Percentiles rank a stretch among this genome's conserved stretches.
Conservation (phyloP, 2,329 filamentous ascomycete genomes). For the Microsporum audouinii region DNA sequence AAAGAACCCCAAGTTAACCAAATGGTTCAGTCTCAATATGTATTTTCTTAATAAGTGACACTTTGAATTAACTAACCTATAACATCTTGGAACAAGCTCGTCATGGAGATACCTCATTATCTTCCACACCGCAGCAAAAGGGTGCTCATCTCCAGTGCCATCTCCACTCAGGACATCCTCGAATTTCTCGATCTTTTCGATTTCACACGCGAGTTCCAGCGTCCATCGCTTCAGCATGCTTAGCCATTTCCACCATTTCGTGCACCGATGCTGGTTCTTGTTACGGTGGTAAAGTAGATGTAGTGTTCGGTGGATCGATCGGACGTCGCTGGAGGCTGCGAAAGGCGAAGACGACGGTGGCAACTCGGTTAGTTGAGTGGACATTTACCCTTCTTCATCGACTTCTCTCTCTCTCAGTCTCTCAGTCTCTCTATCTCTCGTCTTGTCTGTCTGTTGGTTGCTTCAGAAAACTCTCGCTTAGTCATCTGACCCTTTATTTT, state of each 20-base stretch:
- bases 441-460: not conserved
- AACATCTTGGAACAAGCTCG: conserved; percentile 32
- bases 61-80: conserved; percentile 25
- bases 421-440: not conserved
- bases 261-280: conserved; percentile 75
- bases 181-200: conserved; percentile 35
- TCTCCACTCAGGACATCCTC: conserved; percentile 15
- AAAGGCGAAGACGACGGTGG: not conserved
- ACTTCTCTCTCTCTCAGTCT: not conserved
- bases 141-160: conserved; percentile 5
- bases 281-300: conserved; percentile 70
- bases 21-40: not conserved
- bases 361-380: not conserved
- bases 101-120: conserved; percentile 21
- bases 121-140: conserved; percentile 21
- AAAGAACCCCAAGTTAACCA: not conserved
- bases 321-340: conserved; percentile 18
- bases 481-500: not conserved
- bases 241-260: conserved; percentile 72
- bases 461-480: not conserved
- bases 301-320: conserved; percentile 38
- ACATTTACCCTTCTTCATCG: not conserved
- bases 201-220: conserved; percentile 41
- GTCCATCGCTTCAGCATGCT: conserved; percentile 58
- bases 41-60: not conserved